A percentile compares a stretch with the other conserved stretches of the same genome.
Conservation (phyloP, 345 rosid species). For the Eucalyptus camaldulensis region DNA sequence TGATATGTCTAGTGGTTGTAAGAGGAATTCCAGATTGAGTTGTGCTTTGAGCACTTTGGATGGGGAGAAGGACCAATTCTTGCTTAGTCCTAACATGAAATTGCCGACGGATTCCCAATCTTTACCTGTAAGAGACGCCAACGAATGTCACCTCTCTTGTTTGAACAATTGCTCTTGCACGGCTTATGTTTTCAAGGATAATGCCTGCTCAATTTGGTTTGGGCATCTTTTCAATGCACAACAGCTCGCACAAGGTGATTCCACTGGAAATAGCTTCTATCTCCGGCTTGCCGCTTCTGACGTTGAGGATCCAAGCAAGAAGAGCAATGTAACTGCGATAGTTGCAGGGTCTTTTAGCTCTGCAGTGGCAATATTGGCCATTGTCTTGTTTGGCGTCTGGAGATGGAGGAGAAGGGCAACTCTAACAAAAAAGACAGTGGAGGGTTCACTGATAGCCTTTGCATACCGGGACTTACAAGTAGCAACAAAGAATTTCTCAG, state of each 20-base stretch:
- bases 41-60: constrained; percentile 21
- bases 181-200: constrained; percentile 43
- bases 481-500: constrained; percentile 67
- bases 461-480: constrained; percentile 47
- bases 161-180: constrained; percentile 42
- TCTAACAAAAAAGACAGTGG: neutral
- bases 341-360: constrained; percentile 9
- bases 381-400: constrained; percentile 11
- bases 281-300: constrained; percentile 64
- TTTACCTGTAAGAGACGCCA: neutral
- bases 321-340: neutral
- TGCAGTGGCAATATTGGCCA: constrained; percentile 14
- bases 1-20: constrained; percentile 56
- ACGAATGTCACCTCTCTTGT: constrained; percentile 33
- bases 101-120: constrained; percentile 1
- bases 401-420: constrained; percentile 7
- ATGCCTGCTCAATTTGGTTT: constrained; percentile 38
- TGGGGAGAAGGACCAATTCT: constrained; percentile 20
- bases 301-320: constrained; percentile 19
- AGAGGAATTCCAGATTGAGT: constrained; percentile 25
- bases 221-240: constrained; percentile 35
- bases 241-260: constrained; percentile 14
- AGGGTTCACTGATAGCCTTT: constrained; percentile 58
- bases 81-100: neutral
- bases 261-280: constrained; percentile 21